Base-by-base conservation (phyloP, 2,329 filamentous ascomycete genomes). In the Trichoderma pleuroti region DNA sequence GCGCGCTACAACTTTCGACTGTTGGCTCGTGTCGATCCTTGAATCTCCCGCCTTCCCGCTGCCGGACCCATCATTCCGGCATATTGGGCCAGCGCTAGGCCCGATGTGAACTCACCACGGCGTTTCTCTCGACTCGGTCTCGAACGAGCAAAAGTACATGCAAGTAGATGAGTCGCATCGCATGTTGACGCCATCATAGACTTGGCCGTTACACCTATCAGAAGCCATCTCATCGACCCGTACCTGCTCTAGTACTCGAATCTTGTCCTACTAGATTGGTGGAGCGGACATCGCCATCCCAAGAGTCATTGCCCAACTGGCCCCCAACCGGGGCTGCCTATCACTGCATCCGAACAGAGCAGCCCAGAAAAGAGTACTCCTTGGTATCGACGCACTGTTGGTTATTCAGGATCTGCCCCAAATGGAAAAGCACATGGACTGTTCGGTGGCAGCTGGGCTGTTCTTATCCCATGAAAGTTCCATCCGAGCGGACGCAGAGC, bases 51-150 rank as follows among this genome's bases (percentile, higher is more conserved):
- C 65, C 49, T 61, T 61, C 66, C 66, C 66, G 66, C 49, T 49
- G 42, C 66, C 56, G 66, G 66, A 28, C 66, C 66, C 66, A 61
- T 68, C 66, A 61, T 26, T 30, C 66, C 66, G 66, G 66, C 56
- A 61, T 61, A 52, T 61, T 52, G 42, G 42, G 57, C 66, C 56
- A 68, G 12, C 66, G 66, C 66, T 68, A 68, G 56, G 39, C 66
- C 56, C 39, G 59, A 61, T 61, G n/a, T 7, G 42, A 52, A 11
- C 66, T 26, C 30, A 30, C 65, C n/a, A 61, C 18, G 14, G 21
- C 7, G 11, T 57, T 52, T 24, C 30, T 56, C 26, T 34, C 26
- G 49, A 66, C 42, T 57, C 34, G 21, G 63, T 10, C 42, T 49
- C n/a, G 46, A 14, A 52, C 10, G 46, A 52, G 21, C 46, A 52